Evolutionary conservation across 805 yeast genomes (phyloP), one percentile per base, ranked within the genome.

Genomic region (Candida xyloterini): DNA sequence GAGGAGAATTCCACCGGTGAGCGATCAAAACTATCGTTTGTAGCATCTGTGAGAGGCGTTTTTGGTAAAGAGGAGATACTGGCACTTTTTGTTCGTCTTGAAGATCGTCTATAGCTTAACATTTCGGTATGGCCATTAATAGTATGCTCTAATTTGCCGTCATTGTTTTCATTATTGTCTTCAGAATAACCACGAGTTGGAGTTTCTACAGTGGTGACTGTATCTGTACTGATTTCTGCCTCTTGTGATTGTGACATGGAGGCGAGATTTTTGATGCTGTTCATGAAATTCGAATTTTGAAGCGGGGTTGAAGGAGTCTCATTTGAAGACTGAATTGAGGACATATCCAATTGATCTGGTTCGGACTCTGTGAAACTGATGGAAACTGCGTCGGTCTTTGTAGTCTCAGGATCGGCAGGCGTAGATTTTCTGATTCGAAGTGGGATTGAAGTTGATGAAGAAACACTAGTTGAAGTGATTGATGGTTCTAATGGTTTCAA

Each of bases 401-500:
- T 76, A 0, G 79, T 76, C 32, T 63, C 68, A 0, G 81, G 80
- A 44, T 67, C 60, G 1, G 78, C 79, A 0, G 80, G 80, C 1
- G 67, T 53, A 3, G 76, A 62, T 45, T 71, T 47, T 10, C 55
- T 46, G 27, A 51, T 27, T 11, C 41, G 45, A 27, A 57, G 39
- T 6, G 60, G 53, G 11, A 56, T 41, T 8, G 61, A 52, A n/a
- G 42, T 21, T 5, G 53, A 46, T 7, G 55, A 47, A 10, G 62
- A 57, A 6, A 47, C 43, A 1, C 63, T 56, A 5, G 53, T 26
- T 1, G 58, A 55, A 30, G 55, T 43, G 15, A 41, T 10, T 2
- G 35, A 22, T 11, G 34, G 15, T 25, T 30, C 43, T 13, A 33
- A 20, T 4, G 31, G 25, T 7, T 27, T 15, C 10, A 38, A 26